phyloP scores from a whole-genome alignment of 305 asterid species.

The Caryopteris hybrid region DNA sequence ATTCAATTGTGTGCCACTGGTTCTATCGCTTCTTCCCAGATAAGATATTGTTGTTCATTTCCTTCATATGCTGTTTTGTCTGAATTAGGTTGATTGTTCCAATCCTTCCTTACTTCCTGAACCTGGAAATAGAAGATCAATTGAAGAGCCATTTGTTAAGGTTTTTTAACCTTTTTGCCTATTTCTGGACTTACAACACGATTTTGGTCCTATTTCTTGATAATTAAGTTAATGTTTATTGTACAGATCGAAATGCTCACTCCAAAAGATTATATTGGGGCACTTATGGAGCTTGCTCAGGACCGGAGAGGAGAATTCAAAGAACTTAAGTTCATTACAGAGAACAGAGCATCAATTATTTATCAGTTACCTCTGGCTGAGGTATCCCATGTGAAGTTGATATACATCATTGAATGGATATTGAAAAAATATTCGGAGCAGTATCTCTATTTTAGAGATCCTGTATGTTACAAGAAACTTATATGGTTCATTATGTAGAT shows the following conservation, averaged over 20 bases:
- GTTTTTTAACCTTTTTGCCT: conserved; percentile 31
- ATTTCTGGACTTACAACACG: conserved; percentile 3
- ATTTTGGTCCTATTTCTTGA: conserved; percentile 8
- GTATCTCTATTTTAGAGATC: conserved; percentile 15
- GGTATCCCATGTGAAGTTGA: conserved; percentile 46
- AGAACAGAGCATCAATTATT: conserved; percentile 67
- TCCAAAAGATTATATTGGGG: conserved; percentile 93
- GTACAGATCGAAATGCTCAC: conserved; percentile 91
- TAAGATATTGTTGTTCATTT: conserved; percentile 15
- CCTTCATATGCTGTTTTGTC: conserved; percentile 12
- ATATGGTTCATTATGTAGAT: conserved; percentile 51
- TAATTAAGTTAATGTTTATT: conserved; percentile 18
- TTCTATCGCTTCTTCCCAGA: background rate
- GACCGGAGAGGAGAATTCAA: conserved; percentile 95
- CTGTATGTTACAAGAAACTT: conserved; percentile 6
- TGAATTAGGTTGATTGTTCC: conserved; percentile 82
- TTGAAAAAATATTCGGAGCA: background rate
- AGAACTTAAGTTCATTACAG: conserved; percentile 90
- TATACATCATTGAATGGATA: conserved; percentile 2
- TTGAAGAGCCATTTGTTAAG: conserved; percentile 97
- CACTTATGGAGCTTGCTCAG: conserved; percentile 98
- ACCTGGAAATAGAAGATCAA: conserved; percentile 83
- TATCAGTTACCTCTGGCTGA: conserved; percentile 95
- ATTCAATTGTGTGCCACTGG: background rate
- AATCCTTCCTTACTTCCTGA: conserved; percentile 97